These are phyloP conservation scores for Phytophthora lateralis DNA, from an alignment of 352 stramenopile species.

Conservation along the genomic window DNA sequence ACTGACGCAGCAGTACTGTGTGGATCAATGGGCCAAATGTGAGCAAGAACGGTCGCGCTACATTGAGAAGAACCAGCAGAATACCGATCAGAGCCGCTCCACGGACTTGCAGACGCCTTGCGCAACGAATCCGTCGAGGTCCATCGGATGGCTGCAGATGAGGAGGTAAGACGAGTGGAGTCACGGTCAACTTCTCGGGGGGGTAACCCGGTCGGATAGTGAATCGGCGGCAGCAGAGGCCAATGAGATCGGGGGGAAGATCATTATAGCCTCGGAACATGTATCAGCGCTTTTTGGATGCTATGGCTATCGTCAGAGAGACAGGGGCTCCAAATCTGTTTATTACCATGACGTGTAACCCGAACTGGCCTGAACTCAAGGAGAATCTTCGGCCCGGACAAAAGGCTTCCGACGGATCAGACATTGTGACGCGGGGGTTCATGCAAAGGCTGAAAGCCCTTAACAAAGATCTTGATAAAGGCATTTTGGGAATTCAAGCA, in stretches of 20 bases:
- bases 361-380: slow-evolving; percentile 48
- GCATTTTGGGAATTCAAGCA: slow-evolving; percentile 16
- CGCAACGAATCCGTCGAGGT: neutral
- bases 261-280: neutral
- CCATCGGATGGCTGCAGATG: too few species aligned
- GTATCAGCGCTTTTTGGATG: slow-evolving; percentile 35
- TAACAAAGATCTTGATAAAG: slow-evolving; percentile 34
- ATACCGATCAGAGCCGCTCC: neutral
- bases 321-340: slow-evolving; percentile 50
- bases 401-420: slow-evolving; percentile 18
- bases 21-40: slow-evolving; percentile 10
- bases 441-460: slow-evolving; percentile 29
- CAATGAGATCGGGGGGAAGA: too few species aligned
- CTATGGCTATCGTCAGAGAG: slow-evolving; percentile 45
- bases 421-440: slow-evolving; percentile 27
- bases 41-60: slow-evolving; percentile 8
- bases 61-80: neutral
- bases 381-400: slow-evolving; percentile 8
- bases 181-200: too few species aligned
- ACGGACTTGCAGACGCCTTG: neutral
- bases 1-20: slow-evolving; percentile 7
- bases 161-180: too few species aligned
- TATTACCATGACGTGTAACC: slow-evolving; percentile 60
- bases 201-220: too few species aligned
- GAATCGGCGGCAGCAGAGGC: too few species aligned